A percentile compares a stretch with the other conserved stretches of the same genome.
Evolutionary conservation across 257 asterid species (phyloP).

Genomic region (Cruciata laevipes): DNA sequence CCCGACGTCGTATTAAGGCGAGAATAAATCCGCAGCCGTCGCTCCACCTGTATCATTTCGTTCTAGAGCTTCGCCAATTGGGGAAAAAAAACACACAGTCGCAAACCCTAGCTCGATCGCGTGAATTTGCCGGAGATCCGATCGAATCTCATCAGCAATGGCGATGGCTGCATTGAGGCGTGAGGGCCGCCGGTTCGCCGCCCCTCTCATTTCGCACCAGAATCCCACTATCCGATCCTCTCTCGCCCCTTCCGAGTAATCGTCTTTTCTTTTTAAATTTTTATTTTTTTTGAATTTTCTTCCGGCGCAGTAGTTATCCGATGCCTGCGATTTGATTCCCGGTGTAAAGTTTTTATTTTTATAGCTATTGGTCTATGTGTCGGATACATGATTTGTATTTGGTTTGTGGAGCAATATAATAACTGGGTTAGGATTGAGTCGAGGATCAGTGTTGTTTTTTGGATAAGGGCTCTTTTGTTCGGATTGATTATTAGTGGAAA

Average conservation of each 20-base stretch:
- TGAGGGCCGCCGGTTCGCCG: slow-evolving; percentile 84
- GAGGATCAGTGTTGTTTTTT: neutral
- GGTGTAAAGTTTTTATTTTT: too few relatives aligned
- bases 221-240: slow-evolving; percentile 59
- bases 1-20: neutral
- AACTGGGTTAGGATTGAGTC: neutral
- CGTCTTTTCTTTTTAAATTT: neutral
- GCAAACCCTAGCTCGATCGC: neutral
- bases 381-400: neutral
- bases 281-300: neutral
- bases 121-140: slow-evolving; percentile 18
- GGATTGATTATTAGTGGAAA: too few relatives aligned
- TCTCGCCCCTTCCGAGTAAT: slow-evolving; percentile 50
- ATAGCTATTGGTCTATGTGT: neutral
- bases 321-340: neutral
- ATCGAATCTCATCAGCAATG: slow-evolving; percentile 31
- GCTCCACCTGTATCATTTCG: neutral
- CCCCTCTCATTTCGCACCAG: slow-evolving; percentile 59
- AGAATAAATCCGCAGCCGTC: slow-evolving; percentile 1
- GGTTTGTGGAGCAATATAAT: too few relatives aligned
- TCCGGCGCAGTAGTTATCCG: too few relatives aligned
- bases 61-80: neutral
- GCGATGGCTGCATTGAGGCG: slow-evolving; percentile 91
- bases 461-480: neutral
- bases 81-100: neutral